Evolutionary conservation across 768 basidiomycete genomes (phyloP), one percentile per base, ranked within the genome.

Genomic region (Boletus pseudo-olivaceus): DNA sequence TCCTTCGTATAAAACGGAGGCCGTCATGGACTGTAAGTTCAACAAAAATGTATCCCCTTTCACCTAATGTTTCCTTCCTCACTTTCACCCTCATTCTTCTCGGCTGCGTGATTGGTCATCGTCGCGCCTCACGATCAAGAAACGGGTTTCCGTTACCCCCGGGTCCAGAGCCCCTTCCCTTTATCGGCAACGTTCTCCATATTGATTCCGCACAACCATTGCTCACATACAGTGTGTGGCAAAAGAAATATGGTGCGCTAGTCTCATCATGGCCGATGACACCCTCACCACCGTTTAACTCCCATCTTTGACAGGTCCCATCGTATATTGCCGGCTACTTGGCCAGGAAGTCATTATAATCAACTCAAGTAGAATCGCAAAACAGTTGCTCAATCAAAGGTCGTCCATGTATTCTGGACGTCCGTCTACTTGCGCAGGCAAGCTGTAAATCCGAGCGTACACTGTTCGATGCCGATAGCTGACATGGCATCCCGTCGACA

Each of bases 351-450:
- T 69, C 20, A 43, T 68, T 37, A 51, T 68, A 47, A 65, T 68
- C 38, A 69, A 67, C 33, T 68, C 69, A 5, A 53, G 45, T 12
- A 60, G 37, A 26, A 53, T 68, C 9, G 67, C 67, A 26, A 64
- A 46, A 43, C 61, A 71, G 35, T 39, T 68, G 37, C 64, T 68
- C 41, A 65, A 71, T 49, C 62, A 69, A 33, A 65, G 69, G 23
- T 71, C 67, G 14, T 60, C 65, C 17, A 48, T 38, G 35, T 68
- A 71, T 40, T 71, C 69, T 19, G 67, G 58, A 26, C 69, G 67
- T 44, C 67, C 67, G 7, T 38, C 63, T 15, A 53, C 57, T 5
- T 56, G 57, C 41, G 47, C 47, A 5, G 61, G 42, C 23, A 70
- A 68, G 45, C 37, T 68, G 67, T 71, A 38, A 47, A 55, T 42